These are phyloP conservation scores for Niebla homalea DNA, from an alignment of 495 filamentous ascomycete species.

Conservation along the genomic window DNA sequence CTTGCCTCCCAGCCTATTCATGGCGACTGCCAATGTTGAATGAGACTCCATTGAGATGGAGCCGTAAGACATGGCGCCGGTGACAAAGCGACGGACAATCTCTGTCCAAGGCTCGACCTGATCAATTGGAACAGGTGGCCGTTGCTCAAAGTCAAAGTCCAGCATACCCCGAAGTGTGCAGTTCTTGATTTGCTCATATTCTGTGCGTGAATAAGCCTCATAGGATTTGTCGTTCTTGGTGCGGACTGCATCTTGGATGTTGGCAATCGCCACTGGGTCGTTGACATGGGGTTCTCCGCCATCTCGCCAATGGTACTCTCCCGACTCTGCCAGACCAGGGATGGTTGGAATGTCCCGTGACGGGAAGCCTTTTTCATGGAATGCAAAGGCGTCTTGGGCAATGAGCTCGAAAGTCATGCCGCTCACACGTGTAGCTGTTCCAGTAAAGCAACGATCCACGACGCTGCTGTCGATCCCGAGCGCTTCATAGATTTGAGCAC, in stretches of 20 bases:
- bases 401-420: constrained; percentile 94
- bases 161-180: constrained; percentile 94
- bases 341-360: constrained; percentile 66
- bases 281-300: constrained; percentile 98
- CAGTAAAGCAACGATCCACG: constrained; percentile 92
- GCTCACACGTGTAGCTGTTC: constrained; percentile 90
- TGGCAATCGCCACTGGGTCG: constrained; percentile 88
- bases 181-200: constrained; percentile 96
- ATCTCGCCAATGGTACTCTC: constrained; percentile 99
- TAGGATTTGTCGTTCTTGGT: constrained; percentile 99
- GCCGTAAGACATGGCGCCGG: constrained; percentile 99
- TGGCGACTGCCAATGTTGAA: constrained; percentile 90
- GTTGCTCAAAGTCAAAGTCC: constrained; percentile 93
- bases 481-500: constrained; percentile 98
- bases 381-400: constrained; percentile 89
- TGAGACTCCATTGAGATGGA: constrained; percentile 99
- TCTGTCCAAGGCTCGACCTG: constrained; percentile 99
- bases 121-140: constrained; percentile 79
- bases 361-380: constrained; percentile 93
- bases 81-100: constrained; percentile 94
- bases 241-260: constrained; percentile 94
- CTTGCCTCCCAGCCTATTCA: constrained; percentile 96
- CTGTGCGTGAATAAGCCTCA: constrained; percentile 87
- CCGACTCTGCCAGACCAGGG: constrained; percentile 80
- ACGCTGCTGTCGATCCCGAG: constrained; percentile 91